Evolutionary conservation across 2,329 filamentous ascomycete genomes (phyloP).

Genomic region (Ustulina deusta): DNA sequence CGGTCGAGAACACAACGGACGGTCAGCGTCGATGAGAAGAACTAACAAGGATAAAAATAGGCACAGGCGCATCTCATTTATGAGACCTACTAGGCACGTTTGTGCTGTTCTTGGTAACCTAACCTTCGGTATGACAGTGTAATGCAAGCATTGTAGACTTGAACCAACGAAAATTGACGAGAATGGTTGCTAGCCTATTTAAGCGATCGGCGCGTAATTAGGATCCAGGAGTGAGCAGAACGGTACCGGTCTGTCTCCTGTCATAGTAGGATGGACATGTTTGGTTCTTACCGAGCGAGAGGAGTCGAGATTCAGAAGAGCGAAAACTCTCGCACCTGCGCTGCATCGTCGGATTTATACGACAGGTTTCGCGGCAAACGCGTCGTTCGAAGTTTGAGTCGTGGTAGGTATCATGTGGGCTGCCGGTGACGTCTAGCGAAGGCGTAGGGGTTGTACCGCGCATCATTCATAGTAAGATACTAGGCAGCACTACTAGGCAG

Average conservation of each 20-base stretch:
- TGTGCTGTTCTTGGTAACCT: not conserved
- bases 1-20: not conserved
- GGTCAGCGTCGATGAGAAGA: not conserved
- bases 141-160: conserved; percentile 2
- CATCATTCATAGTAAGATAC: conserved; percentile 6
- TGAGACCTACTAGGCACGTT: not conserved
- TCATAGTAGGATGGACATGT: not conserved
- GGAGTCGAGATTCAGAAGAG: not conserved
- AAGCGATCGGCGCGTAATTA: conserved; percentile 5
- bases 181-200: conserved; percentile 17
- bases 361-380: not conserved
- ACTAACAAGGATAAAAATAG: conserved; percentile 1
- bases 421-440: conserved; percentile 4
- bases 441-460: conserved; percentile 5
- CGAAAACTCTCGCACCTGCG: not conserved
- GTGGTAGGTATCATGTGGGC: conserved; percentile 2
- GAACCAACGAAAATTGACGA: not conserved
- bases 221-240: not conserved
- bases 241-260: not conserved
- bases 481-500: not conserved
- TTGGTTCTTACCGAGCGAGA: not conserved
- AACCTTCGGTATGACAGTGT: not conserved
- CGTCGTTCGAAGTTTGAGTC: not conserved
- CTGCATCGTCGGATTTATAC: not conserved
- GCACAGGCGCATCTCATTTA: not conserved